Evolutionary conservation across 495 filamentous ascomycete species (phyloP).

Genomic region (Jackrogersella multiformis): DNA sequence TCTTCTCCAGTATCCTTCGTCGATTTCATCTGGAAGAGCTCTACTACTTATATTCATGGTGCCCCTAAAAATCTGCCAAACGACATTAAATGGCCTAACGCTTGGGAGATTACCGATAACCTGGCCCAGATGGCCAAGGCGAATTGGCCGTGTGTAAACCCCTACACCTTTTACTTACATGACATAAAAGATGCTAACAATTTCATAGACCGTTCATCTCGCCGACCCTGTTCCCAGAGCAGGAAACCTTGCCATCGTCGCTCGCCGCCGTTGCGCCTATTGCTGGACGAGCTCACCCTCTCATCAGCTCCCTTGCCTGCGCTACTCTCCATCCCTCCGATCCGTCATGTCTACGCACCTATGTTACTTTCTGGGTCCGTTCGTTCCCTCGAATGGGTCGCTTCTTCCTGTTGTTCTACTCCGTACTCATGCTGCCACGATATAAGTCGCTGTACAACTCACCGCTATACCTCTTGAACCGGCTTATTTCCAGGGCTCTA

Average conservation of each 20-base stretch:
- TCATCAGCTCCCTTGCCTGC: slow-evolving; percentile 83
- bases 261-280: slow-evolving; percentile 78
- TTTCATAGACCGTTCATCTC: slow-evolving; percentile 73
- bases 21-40: slow-evolving; percentile 76
- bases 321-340: slow-evolving; percentile 89
- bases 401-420: slow-evolving; percentile 76
- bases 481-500: slow-evolving; percentile 68
- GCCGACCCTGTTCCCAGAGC: slow-evolving; percentile 83
- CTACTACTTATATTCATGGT: slow-evolving; percentile 78
- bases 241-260: slow-evolving; percentile 69
- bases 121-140: slow-evolving; percentile 81
- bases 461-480: slow-evolving; percentile 71
- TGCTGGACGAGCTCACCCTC: slow-evolving; percentile 83
- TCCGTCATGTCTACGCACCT: slow-evolving; percentile 86
- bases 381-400: slow-evolving; percentile 81
- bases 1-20: slow-evolving; percentile 79
- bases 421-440: slow-evolving; percentile 70
- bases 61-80: slow-evolving; percentile 75
- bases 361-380: slow-evolving; percentile 81
- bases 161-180: background rate
- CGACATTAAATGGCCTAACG: slow-evolving; percentile 74
- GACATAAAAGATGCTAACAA: slow-evolving; percentile 25
- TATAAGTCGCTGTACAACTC: slow-evolving; percentile 70
- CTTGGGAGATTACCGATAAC: slow-evolving; percentile 81
- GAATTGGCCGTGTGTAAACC: slow-evolving; percentile 78